phyloP scores from a whole-genome alignment of 192 early-diverging fungal genomes.

The Umbelopsis vinacea region DNA sequence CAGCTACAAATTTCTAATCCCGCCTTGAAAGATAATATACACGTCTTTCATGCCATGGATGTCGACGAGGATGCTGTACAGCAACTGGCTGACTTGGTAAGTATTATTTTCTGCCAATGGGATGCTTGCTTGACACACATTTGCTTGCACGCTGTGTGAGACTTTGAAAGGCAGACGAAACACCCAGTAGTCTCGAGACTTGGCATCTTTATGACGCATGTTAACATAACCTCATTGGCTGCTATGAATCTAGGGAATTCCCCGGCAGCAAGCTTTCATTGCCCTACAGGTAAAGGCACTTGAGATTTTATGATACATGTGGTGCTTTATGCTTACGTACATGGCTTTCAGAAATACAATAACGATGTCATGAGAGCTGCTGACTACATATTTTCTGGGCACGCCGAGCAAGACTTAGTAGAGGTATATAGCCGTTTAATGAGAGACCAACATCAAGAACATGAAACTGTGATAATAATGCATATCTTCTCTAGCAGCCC shows the following conservation, averaged over 20 bases:
- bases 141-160: neutral
- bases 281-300: slow-evolving; percentile 5
- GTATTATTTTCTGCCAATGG: neutral
- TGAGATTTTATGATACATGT: no score
- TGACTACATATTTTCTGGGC: slow-evolving; percentile 45
- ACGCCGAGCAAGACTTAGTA: slow-evolving; percentile 25
- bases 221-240: neutral
- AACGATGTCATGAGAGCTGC: slow-evolving; percentile 43
- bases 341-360: slow-evolving; percentile 36
- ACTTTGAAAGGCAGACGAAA: neutral
- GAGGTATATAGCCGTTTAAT: neutral
- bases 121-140: neutral
- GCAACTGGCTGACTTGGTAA: slow-evolving; percentile 6
- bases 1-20: no score
- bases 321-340: neutral
- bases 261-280: neutral
- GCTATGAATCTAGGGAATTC: neutral
- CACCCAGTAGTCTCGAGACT: neutral
- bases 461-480: neutral
- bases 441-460: neutral
- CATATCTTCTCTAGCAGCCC: neutral
- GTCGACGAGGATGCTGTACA: slow-evolving; percentile 17
- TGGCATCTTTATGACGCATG: neutral
- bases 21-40: neutral
- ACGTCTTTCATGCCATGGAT: slow-evolving; percentile 21